Base-by-base conservation (phyloP, 371 early-diverging fungal genomes). In the Mycotypha africana region DNA sequence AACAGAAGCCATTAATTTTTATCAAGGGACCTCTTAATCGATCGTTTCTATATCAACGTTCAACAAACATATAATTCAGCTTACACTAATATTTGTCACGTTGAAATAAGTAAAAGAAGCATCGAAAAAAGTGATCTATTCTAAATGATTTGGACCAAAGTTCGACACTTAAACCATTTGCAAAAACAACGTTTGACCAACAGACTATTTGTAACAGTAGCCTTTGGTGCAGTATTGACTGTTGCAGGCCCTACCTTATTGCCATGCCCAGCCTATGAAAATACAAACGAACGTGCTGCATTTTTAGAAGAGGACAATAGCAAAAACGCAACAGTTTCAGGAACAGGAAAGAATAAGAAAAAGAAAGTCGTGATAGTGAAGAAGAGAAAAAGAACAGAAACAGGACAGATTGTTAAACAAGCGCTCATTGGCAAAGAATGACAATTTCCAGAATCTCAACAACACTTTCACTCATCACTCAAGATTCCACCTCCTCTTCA, bases 241-340 rank as follows among this genome's bases (percentile, higher is more conserved):
- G 71, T 76, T 17, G 65, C 76, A 17, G 61, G 62, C 19, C 65
- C 74, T 4, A 60, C 70, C 9, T 37, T 65, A 30, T 64, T 73
- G 44, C 67, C 75, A 3, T 74, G 74, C 44, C 74, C 74, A 41
- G 74, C 74, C 21, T 74, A 65, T 41, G 70, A 74, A 34, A 58
- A 65, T 40, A n/a, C n/a, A n/a, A 63, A 67, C 28, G 70, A 74
- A 24, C 56, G 59, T 40, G 60, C 68, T 9, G 70, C 74, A 17
- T 60, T 59, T 32, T 51, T 74, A 22, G 70, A 74, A 56, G 65
- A 69, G 38, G 56, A n/a, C n/a, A n/a, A n/a, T n/a, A n/a, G n/a
- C n/a, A n/a, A n/a, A 61, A 24, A 47, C 55, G 35, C 66, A 64
- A 43, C 20, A 56, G 5, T 41, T 57, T 34, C 28, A 28, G 11